phyloP scores from a whole-genome alignment of 2,329 filamentous ascomycete genomes.

The Colletotrichum falcatum region DNA sequence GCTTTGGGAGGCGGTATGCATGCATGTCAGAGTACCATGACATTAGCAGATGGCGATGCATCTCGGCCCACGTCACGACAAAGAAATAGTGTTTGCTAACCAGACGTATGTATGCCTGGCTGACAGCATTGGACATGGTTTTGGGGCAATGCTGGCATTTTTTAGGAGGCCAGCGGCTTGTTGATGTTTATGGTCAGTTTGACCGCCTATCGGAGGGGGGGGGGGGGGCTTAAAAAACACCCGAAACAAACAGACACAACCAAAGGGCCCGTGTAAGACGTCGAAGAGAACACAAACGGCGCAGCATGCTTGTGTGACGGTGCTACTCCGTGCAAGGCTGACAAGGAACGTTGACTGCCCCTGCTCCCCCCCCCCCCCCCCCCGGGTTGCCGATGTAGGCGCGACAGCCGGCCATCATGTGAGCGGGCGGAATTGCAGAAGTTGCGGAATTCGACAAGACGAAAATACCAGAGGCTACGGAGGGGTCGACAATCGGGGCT shows the following conservation, averaged over 20 bases:
- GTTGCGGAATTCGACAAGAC: neutral
- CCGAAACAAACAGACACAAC: neutral
- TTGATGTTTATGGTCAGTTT: neutral
- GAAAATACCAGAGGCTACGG: neutral
- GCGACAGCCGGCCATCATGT: constrained; percentile 21
- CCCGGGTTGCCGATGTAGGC: neutral
- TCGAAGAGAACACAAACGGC: constrained; percentile 18
- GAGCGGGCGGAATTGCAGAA: constrained; percentile 22
- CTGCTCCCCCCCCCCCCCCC: no score
- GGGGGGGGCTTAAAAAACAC: neutral
- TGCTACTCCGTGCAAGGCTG: neutral
- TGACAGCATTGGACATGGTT: neutral
- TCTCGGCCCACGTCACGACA: constrained; percentile 26
- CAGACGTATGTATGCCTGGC: neutral
- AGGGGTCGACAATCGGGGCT: neutral
- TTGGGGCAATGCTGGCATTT: neutral
- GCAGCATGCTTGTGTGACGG: constrained; percentile 14
- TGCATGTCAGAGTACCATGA: constrained; percentile 40
- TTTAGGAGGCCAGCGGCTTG: neutral
- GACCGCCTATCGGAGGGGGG: neutral
- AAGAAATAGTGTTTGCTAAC: neutral
- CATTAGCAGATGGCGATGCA: constrained; percentile 24
- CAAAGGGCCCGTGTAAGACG: constrained; percentile 1
- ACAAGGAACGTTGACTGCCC: neutral
- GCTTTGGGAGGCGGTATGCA: neutral